phyloP scores from a whole-genome alignment of 2,329 filamentous ascomycete genomes.

The Pyrenophora tritici-repentis region DNA sequence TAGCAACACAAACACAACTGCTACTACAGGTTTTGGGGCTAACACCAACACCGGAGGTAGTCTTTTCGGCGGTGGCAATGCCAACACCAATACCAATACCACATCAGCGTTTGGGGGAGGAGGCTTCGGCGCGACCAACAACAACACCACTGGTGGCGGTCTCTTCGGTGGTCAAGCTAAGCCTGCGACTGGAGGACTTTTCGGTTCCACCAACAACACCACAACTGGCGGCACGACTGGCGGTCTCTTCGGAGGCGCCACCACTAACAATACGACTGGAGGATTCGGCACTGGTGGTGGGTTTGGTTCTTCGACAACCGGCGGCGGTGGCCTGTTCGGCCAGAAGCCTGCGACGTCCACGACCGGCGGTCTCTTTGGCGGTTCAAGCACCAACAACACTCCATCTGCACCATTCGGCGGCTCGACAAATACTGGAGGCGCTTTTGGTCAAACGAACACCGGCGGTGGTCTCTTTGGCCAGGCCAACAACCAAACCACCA shows the following conservation, averaged over 20 bases:
- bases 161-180: constrained; percentile 44
- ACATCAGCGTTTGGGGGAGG: constrained; percentile 40
- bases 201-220: constrained; percentile 45
- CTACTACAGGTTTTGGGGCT: constrained; percentile 56
- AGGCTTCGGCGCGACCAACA: constrained; percentile 32
- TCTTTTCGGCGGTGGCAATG: constrained; percentile 51
- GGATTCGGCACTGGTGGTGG: constrained; percentile 39
- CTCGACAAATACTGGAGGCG: constrained; percentile 27
- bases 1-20: constrained; percentile 46
- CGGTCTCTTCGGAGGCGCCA: constrained; percentile 44
- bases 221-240: constrained; percentile 35
- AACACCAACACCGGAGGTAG: constrained; percentile 50
- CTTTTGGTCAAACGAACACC: constrained; percentile 36
- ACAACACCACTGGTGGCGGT: constrained; percentile 37
- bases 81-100: constrained; percentile 26
- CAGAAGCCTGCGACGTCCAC: constrained; percentile 42
- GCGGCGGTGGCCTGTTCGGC: constrained; percentile 57
- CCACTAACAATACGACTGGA: constrained; percentile 34
- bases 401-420: constrained; percentile 34
- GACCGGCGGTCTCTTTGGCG: constrained; percentile 43
- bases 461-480: constrained; percentile 46
- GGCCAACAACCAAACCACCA: constrained; percentile 31
- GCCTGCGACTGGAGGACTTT: constrained; percentile 42
- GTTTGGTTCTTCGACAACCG: constrained; percentile 36
- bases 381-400: constrained; percentile 32